Evolutionary conservation across 1,284 basidiomycete genomes (phyloP).

Genomic region (Abortiporus biennis): DNA sequence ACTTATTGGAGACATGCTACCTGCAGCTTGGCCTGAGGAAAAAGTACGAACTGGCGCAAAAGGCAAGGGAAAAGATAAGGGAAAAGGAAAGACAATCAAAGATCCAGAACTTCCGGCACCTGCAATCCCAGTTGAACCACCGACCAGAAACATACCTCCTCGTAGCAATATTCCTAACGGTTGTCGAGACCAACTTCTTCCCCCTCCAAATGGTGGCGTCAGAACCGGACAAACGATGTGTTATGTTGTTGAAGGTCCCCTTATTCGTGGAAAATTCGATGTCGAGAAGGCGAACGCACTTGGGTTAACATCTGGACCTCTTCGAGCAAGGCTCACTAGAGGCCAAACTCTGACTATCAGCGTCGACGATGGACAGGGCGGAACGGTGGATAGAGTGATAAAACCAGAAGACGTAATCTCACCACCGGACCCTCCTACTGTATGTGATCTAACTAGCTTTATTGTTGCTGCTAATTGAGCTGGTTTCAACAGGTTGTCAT

Average conservation of each 20-base stretch:
- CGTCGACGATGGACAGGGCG: conserved; percentile 37
- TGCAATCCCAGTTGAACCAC: conserved; percentile 9
- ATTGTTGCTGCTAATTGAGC: not conserved
- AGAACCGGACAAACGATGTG: conserved; percentile 33
- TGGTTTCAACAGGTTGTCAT: conserved; percentile 44
- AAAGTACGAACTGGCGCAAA: conserved; percentile 1
- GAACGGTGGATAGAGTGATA: conserved; percentile 38
- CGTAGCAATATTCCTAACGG: not conserved
- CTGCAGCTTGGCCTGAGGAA: conserved; percentile 24
- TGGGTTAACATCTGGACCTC: conserved; percentile 58
- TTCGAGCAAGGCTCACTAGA: conserved; percentile 37
- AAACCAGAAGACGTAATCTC: conserved; percentile 55
- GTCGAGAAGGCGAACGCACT: conserved; percentile 57
- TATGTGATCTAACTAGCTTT: conserved; percentile 21
- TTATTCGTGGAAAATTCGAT: conserved; percentile 84
- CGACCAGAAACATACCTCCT: not conserved
- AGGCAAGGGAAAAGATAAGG: conserved; percentile 7
- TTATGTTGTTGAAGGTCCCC: conserved; percentile 77
- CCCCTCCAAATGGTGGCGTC: not conserved
- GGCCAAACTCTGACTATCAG: conserved; percentile 53
- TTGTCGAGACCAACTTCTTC: not conserved
- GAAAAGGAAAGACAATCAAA: conserved; percentile 6
- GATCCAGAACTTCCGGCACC: not conserved
- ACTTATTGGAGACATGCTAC: conserved; percentile 54
- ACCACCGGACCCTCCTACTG: conserved; percentile 41